Evolutionary conservation across 2,329 filamentous ascomycete species (phyloP).

Genomic region (Chaetomiaceae sp.): DNA sequence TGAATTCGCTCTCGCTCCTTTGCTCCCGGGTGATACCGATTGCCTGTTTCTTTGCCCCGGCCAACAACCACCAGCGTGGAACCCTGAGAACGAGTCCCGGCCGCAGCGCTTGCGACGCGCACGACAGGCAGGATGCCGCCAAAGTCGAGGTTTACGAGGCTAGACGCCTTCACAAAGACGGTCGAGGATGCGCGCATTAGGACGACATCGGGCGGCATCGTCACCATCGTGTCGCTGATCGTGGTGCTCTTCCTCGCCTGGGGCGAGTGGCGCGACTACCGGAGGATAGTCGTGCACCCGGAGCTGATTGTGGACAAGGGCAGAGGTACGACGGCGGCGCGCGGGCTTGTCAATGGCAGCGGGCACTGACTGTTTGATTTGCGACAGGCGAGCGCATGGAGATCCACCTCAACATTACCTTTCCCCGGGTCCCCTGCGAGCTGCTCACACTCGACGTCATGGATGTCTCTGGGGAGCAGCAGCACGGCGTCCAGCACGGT

Average conservation of each 20-base stretch:
- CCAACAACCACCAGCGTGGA: slow-evolving; percentile 11
- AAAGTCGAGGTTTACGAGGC: slow-evolving; percentile 91
- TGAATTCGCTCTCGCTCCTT: not conserved
- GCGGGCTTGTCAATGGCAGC: not conserved
- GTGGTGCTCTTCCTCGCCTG: slow-evolving; percentile 84
- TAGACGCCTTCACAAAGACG: slow-evolving; percentile 98
- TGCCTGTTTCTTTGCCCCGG: too few relatives aligned
- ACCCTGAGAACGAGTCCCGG: not conserved
- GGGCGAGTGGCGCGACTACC: slow-evolving; percentile 96
- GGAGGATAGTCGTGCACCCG: slow-evolving; percentile 77
- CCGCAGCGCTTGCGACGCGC: slow-evolving; percentile 15
- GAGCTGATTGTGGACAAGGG: slow-evolving; percentile 96
- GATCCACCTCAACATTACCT: slow-evolving; percentile 95
- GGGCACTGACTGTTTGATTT: slow-evolving; percentile 18
- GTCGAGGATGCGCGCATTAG: slow-evolving; percentile 96
- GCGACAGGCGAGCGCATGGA: slow-evolving; percentile 89
- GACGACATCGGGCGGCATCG: slow-evolving; percentile 90
- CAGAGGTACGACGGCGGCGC: slow-evolving; percentile 59
- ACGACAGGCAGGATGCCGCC: slow-evolving; percentile 61
- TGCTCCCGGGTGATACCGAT: not conserved
- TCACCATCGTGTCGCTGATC: slow-evolving; percentile 86
- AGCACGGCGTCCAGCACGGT: slow-evolving; percentile 89
- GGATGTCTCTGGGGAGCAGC: slow-evolving; percentile 97
- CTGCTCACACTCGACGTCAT: slow-evolving; percentile 96
- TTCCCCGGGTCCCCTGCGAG: slow-evolving; percentile 90